These are phyloP conservation scores for Trichosphaerium sp. DNA, from an alignment of 78 protist genomes.

Conservation along the genomic window DNA sequence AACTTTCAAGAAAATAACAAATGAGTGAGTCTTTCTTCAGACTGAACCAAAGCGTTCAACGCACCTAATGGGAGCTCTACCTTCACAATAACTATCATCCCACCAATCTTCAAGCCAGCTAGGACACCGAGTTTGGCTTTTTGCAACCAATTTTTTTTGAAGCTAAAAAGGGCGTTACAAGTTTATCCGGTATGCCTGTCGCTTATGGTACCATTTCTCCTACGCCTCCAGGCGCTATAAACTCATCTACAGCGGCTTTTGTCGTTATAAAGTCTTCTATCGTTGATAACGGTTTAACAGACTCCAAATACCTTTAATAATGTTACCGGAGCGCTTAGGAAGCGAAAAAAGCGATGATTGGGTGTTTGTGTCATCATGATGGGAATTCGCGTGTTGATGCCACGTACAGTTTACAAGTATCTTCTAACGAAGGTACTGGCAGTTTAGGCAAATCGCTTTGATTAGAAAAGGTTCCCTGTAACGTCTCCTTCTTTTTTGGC, in stretches of 20 bases:
- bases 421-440: constrained; percentile 26
- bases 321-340: background rate
- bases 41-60: no score
- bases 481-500: background rate
- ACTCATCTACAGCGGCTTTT: background rate
- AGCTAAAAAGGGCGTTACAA: background rate
- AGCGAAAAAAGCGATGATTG: no score
- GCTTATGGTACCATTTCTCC: background rate
- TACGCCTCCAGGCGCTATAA: background rate
- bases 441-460: constrained; percentile 6
- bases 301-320: background rate
- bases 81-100: background rate
- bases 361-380: no score
- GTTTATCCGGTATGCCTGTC: background rate
- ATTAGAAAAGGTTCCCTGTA: background rate
- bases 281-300: constrained; percentile 18
- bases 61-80: background rate
- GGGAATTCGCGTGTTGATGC: background rate
- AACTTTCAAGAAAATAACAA: no score
- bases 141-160: background rate
- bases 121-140: background rate
- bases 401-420: background rate
- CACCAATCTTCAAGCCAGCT: constrained; percentile 1
- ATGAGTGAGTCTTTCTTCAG: no score
- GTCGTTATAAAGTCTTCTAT: constrained; percentile 3